Evolutionary conservation across 2,329 filamentous ascomycete species (phyloP).

Genomic region (Colletotrichum liaoningense): DNA sequence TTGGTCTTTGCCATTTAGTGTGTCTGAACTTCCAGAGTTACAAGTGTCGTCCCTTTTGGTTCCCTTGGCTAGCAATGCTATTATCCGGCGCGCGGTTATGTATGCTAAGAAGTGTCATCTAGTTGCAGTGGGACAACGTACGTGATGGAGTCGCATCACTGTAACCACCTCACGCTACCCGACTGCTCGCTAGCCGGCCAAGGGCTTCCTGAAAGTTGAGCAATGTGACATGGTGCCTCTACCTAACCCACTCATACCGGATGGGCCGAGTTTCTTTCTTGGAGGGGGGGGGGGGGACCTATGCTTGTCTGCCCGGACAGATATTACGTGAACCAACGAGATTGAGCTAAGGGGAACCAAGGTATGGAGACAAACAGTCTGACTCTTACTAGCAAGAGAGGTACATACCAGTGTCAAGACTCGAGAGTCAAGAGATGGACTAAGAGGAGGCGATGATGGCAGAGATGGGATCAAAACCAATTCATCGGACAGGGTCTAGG

Average conservation of each 20-base stretch:
- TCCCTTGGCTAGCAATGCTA: neutral
- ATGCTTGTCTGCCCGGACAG: neutral
- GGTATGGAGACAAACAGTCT: neutral
- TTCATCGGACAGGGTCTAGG: conserved; percentile 9
- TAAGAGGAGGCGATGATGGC: conserved; percentile 5
- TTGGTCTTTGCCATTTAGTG: neutral
- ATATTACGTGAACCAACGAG: neutral
- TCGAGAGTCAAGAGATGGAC: neutral
- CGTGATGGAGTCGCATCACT: conserved; percentile 1
- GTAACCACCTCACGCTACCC: neutral
- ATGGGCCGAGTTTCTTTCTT: neutral
- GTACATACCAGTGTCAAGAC: neutral
- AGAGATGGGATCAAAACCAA: neutral
- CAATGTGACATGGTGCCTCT: neutral
- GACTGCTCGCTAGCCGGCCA: neutral
- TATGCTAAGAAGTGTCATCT: neutral
- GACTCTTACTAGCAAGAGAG: neutral
- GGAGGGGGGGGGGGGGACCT: neutral
- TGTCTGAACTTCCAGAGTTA: neutral
- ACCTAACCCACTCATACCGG: neutral
- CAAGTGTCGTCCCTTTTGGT: neutral
- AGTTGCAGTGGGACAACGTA: neutral
- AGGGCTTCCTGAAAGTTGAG: neutral
- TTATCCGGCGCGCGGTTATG: neutral
- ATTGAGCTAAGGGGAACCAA: neutral